Evolutionary conservation across 164 flowering plant genomes (phyloP).

Genomic region (Echeveria elegans): DNA sequence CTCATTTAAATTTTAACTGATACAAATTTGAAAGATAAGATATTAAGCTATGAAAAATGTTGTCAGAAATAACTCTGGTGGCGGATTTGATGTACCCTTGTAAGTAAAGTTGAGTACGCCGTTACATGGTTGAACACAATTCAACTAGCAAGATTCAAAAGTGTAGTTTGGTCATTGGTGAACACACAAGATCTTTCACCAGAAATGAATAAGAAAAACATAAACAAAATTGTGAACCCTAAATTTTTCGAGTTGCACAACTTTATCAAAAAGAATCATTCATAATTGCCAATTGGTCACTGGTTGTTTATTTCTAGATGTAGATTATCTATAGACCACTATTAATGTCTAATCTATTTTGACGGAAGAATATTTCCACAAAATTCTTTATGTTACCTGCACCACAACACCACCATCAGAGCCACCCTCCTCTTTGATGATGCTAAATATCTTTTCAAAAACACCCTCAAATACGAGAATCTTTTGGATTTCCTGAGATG

Average conservation of each 20-base stretch:
- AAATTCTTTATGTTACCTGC: slow-evolving; percentile 48
- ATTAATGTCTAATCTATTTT: background rate
- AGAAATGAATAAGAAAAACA: background rate
- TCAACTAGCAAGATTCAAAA: background rate
- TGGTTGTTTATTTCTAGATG: background rate
- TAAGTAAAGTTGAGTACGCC: too few relatives aligned
- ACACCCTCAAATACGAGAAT: slow-evolving; percentile 97
- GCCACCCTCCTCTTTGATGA: slow-evolving; percentile 94
- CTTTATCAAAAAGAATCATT: background rate
- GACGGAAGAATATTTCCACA: background rate
- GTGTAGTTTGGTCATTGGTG: background rate
- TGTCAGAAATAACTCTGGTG: too few relatives aligned
- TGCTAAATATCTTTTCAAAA: slow-evolving; percentile 93
- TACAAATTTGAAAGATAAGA: too few relatives aligned
- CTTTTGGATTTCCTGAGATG: slow-evolving; percentile 87
- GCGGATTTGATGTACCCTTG: too few relatives aligned
- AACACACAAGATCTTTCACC: background rate
- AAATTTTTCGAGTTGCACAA: background rate
- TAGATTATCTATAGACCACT: background rate
- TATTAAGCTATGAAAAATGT: too few relatives aligned
- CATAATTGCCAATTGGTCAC: background rate
- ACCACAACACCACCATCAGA: slow-evolving; percentile 99
- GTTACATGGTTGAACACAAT: too few relatives aligned
- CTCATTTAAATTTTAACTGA: too few relatives aligned
- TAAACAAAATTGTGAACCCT: background rate